phyloP scores from a whole-genome alignment of 495 filamentous ascomycete species.

The Parathielavia hyrcaniae region DNA sequence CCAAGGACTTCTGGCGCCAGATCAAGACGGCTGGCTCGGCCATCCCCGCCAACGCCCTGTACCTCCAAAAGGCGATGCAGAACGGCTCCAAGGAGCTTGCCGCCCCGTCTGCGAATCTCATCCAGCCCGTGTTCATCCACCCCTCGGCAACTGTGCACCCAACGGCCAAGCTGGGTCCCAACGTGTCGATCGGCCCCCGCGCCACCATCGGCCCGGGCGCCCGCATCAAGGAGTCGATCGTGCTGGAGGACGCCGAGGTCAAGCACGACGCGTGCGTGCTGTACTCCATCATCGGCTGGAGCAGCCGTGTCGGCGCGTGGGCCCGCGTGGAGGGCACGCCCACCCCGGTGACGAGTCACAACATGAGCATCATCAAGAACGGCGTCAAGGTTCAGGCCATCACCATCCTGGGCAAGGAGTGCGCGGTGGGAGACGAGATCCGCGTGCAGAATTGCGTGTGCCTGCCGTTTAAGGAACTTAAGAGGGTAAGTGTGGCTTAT shows the following conservation, averaged over 20 bases:
- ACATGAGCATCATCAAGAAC: constrained; percentile 91
- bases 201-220: constrained; percentile 79
- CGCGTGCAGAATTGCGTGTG: constrained; percentile 98
- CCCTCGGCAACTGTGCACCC: constrained; percentile 89
- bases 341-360: constrained; percentile 81
- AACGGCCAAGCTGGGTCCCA: constrained; percentile 92
- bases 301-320: constrained; percentile 92
- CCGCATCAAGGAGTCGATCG: constrained; percentile 91
- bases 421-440: constrained; percentile 88
- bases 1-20: constrained; percentile 99
- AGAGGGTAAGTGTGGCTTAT: constrained; percentile 63
- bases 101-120: constrained; percentile 77
- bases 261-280: constrained; percentile 95
- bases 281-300: constrained; percentile 97
- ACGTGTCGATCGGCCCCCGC: constrained; percentile 90
- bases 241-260: constrained; percentile 91
- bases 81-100: constrained; percentile 74
- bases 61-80: constrained; percentile 93
- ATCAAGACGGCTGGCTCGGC: constrained; percentile 99
- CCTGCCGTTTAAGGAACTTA: constrained; percentile 96
- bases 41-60: constrained; percentile 94
- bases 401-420: constrained; percentile 96
- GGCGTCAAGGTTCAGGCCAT: constrained; percentile 98
- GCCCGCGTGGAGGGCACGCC: constrained; percentile 95
- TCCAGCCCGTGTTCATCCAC: constrained; percentile 95